Conservation (phyloP, 345 rosid species). For the Capsella bursapastoris region DNA sequence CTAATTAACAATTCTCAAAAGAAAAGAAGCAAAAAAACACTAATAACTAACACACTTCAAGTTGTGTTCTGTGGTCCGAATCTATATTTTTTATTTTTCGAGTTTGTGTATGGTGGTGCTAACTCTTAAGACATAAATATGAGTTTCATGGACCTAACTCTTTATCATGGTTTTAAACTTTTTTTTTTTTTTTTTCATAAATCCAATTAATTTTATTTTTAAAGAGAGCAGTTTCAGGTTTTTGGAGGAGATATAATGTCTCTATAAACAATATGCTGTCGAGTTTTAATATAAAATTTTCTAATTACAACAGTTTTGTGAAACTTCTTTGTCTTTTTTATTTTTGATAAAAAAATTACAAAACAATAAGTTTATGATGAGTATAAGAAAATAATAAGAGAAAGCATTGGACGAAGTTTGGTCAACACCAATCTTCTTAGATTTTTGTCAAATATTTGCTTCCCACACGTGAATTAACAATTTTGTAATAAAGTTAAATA, state of each 20-base stretch:
- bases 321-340: too few species aligned
- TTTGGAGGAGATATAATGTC: too few species aligned
- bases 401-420: conserved; percentile 29
- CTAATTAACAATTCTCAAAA: neutral
- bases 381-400: too few species aligned
- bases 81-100: neutral
- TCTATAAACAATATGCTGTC: too few species aligned
- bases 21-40: neutral
- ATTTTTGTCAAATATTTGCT: neutral
- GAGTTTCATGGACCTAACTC: neutral
- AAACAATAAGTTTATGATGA: too few species aligned
- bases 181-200: neutral
- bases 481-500: too few species aligned
- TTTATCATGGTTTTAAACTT: neutral
- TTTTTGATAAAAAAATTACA: too few species aligned
- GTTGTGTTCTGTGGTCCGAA: conserved; percentile 29
- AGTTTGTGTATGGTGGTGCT: neutral
- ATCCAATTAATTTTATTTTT: neutral
- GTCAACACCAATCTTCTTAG: neutral
- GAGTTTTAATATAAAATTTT: too few species aligned
- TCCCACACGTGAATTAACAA: too few species aligned
- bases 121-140: neutral
- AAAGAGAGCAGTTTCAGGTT: too few species aligned
- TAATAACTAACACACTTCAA: conserved; percentile 31
- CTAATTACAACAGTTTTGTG: too few species aligned